A percentile compares a stretch with the other conserved stretches of the same genome.
Evolutionary conservation across 192 early-diverging fungal genomes (phyloP).

Genomic region (Coemansia sp.): DNA sequence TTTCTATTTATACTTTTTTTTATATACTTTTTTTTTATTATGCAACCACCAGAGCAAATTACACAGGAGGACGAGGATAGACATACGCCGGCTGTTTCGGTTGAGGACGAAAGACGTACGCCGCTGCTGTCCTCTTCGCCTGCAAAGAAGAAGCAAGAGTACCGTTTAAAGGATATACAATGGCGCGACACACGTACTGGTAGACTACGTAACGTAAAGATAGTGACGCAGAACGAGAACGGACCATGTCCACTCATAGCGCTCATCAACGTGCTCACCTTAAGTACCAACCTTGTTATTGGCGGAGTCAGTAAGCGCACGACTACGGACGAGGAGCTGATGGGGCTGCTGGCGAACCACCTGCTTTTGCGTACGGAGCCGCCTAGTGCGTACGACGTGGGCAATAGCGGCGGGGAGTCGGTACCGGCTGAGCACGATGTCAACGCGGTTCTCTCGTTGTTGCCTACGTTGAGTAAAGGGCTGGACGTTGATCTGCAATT

Average conservation of each 20-base stretch:
- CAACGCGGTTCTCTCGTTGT: conserved; percentile 21
- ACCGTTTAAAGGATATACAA: conserved; percentile 75
- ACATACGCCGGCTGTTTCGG: too few species aligned
- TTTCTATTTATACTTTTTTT: neutral
- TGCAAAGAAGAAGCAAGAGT: conserved; percentile 35
- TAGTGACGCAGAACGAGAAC: conserved; percentile 92
- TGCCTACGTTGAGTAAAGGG: conserved; percentile 42
- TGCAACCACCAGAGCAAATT: neutral
- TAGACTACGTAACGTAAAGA: conserved; percentile 60
- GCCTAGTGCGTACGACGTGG: conserved; percentile 9
- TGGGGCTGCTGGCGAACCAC: conserved; percentile 76
- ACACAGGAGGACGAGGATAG: too few species aligned
- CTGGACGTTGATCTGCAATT: conserved; percentile 90
- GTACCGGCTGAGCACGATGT: neutral
- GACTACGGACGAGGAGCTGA: conserved; percentile 70
- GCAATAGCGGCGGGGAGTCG: neutral
- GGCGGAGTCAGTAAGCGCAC: conserved; percentile 53
- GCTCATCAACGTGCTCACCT: conserved; percentile 79
- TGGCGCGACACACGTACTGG: conserved; percentile 62
- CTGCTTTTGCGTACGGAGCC: conserved; percentile 46
- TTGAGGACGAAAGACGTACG: neutral
- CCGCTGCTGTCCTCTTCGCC: neutral
- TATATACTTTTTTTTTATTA: neutral
- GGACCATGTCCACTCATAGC: conserved; percentile 91
- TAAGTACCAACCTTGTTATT: conserved; percentile 64